A percentile compares a stretch with the other conserved stretches of the same genome.
These are phyloP conservation scores for Kernera saxatilis DNA, from an alignment of 345 rosid species.

Conservation along the genomic window DNA sequence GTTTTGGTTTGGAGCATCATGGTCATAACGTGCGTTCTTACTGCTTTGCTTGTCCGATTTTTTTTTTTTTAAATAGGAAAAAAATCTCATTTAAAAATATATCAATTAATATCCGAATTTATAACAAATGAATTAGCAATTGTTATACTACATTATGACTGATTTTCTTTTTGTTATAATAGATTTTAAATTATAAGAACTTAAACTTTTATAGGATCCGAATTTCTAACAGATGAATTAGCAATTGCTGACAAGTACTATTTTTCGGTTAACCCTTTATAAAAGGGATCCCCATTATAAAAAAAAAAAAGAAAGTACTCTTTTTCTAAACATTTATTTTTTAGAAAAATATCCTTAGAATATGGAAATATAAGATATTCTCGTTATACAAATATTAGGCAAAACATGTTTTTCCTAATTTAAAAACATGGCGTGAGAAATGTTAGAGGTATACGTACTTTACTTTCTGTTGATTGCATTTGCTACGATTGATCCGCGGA, in stretches of 20 bases:
- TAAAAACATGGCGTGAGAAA: background rate
- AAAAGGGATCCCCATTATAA: too few relatives aligned
- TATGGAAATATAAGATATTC: background rate
- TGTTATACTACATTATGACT: background rate
- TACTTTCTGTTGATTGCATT: background rate
- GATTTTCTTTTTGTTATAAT: background rate
- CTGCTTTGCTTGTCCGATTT: background rate
- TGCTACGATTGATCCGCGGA: background rate
- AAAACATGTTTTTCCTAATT: background rate
- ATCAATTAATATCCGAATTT: background rate
- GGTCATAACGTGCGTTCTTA: conserved; percentile 11
- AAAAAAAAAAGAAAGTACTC: too few relatives aligned
- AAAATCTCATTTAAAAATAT: background rate
- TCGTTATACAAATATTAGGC: background rate
- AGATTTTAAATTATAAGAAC: background rate
- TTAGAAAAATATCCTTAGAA: background rate
- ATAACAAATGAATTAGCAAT: background rate
- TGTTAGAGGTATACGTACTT: background rate
- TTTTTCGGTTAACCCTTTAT: too few relatives aligned
- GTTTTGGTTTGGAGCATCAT: background rate
- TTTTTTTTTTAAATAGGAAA: background rate
- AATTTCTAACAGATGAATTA: too few relatives aligned
- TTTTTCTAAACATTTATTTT: background rate
- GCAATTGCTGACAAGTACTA: too few relatives aligned
- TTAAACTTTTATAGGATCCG: background rate